Evolutionary conservation across 192 early-diverging fungal genomes (phyloP).

Genomic region (Coemansia brasiliensis): DNA sequence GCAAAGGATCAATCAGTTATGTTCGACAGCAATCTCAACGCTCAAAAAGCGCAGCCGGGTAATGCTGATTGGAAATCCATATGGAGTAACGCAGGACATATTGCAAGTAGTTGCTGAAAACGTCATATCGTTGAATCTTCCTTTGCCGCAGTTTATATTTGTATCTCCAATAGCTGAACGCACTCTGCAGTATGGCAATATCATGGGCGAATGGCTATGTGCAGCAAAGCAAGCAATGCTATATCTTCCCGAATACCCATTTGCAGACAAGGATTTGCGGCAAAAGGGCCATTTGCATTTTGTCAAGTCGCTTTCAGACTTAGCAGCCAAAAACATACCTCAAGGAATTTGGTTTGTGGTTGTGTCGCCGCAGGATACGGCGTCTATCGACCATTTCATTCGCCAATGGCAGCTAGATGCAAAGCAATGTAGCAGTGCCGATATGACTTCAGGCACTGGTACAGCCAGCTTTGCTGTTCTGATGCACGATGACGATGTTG

Average conservation of each 20-base stretch:
- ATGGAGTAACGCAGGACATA: constrained; percentile 76
- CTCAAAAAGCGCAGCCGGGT: constrained; percentile 65
- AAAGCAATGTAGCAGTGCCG: constrained; percentile 31
- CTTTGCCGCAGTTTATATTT: constrained; percentile 66
- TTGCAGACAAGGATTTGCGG: constrained; percentile 52
- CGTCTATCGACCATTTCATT: constrained; percentile 36
- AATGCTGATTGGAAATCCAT: constrained; percentile 66
- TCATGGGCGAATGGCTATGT: constrained; percentile 85
- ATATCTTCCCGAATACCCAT: constrained; percentile 64
- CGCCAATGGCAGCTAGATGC: constrained; percentile 47
- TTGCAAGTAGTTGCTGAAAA: constrained; percentile 62
- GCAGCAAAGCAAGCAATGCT: constrained; percentile 63
- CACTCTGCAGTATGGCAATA: constrained; percentile 77
- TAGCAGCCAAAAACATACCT: constrained; percentile 28
- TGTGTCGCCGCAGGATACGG: constrained; percentile 33
- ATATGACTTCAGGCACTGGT: constrained; percentile 38
- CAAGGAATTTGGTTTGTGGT: constrained; percentile 54
- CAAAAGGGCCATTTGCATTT: constrained; percentile 52
- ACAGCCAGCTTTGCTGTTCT: constrained; percentile 34
- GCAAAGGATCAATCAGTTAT: constrained; percentile 39
- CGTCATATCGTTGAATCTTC: constrained; percentile 58
- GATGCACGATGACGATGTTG: constrained; percentile 46
- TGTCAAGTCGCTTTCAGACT: constrained; percentile 33
- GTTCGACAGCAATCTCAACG: constrained; percentile 46
- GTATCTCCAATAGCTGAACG: constrained; percentile 75